Evolutionary conservation across 768 basidiomycete genomes (phyloP), one percentile per base, ranked within the genome.

Genomic region (Tubosaeta sp.): DNA sequence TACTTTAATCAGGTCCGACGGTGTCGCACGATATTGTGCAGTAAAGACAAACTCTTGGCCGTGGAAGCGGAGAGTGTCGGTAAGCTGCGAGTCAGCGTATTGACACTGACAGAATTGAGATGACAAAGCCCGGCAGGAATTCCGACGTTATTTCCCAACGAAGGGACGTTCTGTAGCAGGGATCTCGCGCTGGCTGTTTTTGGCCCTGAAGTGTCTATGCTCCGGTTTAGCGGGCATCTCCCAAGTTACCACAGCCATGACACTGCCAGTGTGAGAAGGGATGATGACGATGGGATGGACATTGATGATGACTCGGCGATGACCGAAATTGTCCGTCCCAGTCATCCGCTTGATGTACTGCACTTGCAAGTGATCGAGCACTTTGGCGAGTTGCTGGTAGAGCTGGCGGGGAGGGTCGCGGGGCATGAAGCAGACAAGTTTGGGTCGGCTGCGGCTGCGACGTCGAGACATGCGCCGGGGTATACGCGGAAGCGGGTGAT

Each of bases 281-380:
- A 69, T 46, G 69, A 69, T 44, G 73, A 73, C 9, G 73, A 76
- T 52, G 71, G 69, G 51, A 87, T 84, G 81, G 78, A 84, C 47
- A 68, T 87, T 29, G 87, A 88, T 59, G 82, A 83, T 30, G 79
- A 76, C 16, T 50, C 49, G n/a, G 59, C 52, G 32, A 55, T 63
- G 51, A 60, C 68, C n/a, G 68, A 69, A 31, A 58, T 64, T 34
- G 68, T 73, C 44, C 62, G 67, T 25, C 78, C 81, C 5, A 76
- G 74, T 50, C 80, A 87, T 59, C 75, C 84, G 5, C 72, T 84
- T 52, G 84, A 86, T 66, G 69, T 75, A 53, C 75, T 90, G 43
- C 88, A 90, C 63, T 64, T 80, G 19, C 81, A 86, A 56, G 76
- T 88, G 43, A 75, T 86, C 44, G 81, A 84, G 36, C 81, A 88